Percentiles rank a stretch among this genome's conserved stretches.
Conservation (phyloP, 2,329 filamentous ascomycete species). For the Samsoniella hepiali region DNA sequence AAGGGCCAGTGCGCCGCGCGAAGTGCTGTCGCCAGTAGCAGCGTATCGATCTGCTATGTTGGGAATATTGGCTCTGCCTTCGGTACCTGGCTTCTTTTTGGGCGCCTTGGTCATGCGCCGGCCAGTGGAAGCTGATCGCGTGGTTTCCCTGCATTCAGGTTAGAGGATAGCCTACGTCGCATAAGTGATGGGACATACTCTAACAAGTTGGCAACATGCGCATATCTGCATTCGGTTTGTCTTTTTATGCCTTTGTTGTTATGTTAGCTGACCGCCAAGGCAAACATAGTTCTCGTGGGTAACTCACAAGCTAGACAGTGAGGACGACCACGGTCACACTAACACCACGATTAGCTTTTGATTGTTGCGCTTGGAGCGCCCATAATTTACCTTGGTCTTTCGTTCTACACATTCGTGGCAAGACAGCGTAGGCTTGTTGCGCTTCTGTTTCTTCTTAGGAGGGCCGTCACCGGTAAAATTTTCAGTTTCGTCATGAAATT, state of each 20-base stretch:
- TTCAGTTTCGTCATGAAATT: constrained; percentile 16
- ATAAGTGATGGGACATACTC: constrained; percentile 51
- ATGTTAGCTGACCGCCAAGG: constrained; percentile 22
- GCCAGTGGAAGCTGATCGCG: constrained; percentile 49
- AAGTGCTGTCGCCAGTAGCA: constrained; percentile 40
- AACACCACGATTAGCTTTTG: constrained; percentile 13
- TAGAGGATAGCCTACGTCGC: constrained; percentile 2
- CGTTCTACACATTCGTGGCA: constrained; percentile 78
- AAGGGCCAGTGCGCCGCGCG: constrained; percentile 50
- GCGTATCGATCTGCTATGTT: constrained; percentile 56
- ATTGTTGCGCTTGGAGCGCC: too few relatives aligned
- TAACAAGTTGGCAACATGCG: constrained; percentile 70
- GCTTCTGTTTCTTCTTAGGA: constrained; percentile 71
- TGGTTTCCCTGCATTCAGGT: constrained; percentile 49
- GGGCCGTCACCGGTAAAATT: constrained; percentile 34
- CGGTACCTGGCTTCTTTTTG: constrained; percentile 47
- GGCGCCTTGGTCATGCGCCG: constrained; percentile 56
- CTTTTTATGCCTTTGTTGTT: constrained; percentile 63
- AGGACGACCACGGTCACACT: constrained; percentile 74
- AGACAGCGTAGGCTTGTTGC: constrained; percentile 78
- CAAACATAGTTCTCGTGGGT: constrained; percentile 29
- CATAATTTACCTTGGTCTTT: constrained; percentile 67
- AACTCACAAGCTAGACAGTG: constrained; percentile 63
- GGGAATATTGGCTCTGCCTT: constrained; percentile 43
- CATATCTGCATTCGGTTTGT: constrained; percentile 73